These are phyloP conservation scores for Zymoseptoria crescenta DNA, from an alignment of 2,329 filamentous ascomycete species.

Conservation along the genomic window DNA sequence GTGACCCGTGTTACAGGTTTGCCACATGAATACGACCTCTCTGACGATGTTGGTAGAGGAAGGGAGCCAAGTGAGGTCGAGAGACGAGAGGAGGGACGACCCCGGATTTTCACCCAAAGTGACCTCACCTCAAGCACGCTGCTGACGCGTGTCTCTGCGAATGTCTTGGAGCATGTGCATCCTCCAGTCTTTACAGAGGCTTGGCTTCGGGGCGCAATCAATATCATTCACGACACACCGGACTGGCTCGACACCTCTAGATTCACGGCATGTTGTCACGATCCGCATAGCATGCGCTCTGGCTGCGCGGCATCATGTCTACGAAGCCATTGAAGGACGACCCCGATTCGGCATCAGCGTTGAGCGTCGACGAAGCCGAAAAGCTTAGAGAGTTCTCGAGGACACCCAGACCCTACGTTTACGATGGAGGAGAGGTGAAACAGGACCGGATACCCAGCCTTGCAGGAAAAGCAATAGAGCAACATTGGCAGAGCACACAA, in stretches of 20 bases:
- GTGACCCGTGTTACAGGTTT: too few relatives aligned
- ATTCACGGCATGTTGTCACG: not conserved
- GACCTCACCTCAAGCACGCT: not conserved
- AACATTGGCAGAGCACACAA: slow-evolving; percentile 17
- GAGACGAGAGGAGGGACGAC: not conserved
- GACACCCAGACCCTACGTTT: slow-evolving; percentile 25
- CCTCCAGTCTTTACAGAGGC: not conserved
- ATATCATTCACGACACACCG: not conserved
- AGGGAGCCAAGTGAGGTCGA: not conserved
- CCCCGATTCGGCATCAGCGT: not conserved
- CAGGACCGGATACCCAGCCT: slow-evolving; percentile 4
- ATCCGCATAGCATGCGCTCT: not conserved
- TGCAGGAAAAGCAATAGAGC: not conserved
- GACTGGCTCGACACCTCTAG: not conserved
- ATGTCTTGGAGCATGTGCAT: not conserved
- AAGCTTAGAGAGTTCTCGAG: slow-evolving; percentile 13
- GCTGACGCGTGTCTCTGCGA: not conserved
- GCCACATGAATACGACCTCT: too few relatives aligned
- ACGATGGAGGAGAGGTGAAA: slow-evolving; percentile 18
- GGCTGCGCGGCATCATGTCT: not conserved
- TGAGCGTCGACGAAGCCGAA: slow-evolving; percentile 13
- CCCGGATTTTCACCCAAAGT: not conserved
- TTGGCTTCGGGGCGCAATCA: not conserved
- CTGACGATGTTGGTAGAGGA: not conserved
- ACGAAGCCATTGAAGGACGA: not conserved